A percentile compares a stretch with the other conserved stretches of the same genome.
Evolutionary conservation across 352 stramenopile species (phyloP).

Genomic region (Globisporangium sylvaticum): DNA sequence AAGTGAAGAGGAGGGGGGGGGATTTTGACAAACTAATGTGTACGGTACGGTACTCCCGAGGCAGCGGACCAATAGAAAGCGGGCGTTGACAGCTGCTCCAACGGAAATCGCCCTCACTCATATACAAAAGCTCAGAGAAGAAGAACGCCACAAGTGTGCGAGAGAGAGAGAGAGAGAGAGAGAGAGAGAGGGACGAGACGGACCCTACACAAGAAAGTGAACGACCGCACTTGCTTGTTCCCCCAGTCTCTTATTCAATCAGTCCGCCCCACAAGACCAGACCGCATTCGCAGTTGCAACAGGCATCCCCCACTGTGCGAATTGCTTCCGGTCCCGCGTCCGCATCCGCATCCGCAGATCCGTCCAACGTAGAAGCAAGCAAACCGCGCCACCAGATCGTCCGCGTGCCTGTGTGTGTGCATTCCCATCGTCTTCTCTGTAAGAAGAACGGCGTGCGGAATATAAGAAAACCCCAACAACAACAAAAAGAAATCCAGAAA

Average conservation of each 20-base stretch:
- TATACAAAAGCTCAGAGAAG: constrained; percentile 17
- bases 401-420: not conserved
- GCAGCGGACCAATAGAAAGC: not conserved
- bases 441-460: not conserved
- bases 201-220: constrained; percentile 5
- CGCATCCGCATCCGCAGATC: not conserved
- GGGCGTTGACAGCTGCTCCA: constrained; percentile 4
- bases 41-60: not conserved
- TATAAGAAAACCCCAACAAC: not conserved
- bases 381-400: not conserved
- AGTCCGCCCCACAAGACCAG: not conserved
- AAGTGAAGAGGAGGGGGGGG: not conserved
- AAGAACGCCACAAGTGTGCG: not conserved
- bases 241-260: not conserved
- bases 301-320: not conserved
- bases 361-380: not conserved
- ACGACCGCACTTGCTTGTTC: not conserved
- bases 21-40: not conserved
- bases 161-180: not conserved
- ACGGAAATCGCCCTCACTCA: constrained; percentile 12
- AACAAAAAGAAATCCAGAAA: not conserved
- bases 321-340: not conserved
- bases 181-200: not conserved
- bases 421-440: not conserved
- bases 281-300: not conserved